Conservation (phyloP, 2,329 filamentous ascomycete species). For the Diaporthe destruens region DNA sequence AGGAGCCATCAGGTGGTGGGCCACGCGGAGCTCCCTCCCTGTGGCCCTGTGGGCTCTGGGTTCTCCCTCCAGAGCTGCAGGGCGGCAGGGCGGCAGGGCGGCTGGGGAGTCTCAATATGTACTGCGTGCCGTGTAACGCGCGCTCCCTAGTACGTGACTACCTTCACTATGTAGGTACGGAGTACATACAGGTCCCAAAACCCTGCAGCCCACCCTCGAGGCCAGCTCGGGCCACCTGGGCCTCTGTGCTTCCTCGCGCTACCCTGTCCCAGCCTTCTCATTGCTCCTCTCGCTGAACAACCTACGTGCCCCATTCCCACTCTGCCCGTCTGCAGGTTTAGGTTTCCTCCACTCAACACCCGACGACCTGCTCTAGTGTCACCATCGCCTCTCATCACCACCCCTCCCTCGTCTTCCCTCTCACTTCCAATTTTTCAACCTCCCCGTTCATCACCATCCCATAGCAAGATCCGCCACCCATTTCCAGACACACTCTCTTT, state of each 20-base stretch:
- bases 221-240: constrained; percentile 30
- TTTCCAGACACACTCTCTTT: background rate
- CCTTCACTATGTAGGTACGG: no score
- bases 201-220: constrained; percentile 2
- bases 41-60: constrained; percentile 5
- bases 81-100: constrained; percentile 11
- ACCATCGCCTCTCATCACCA: constrained; percentile 23
- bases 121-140: background rate
- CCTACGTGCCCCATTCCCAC: constrained; percentile 14
- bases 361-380: constrained; percentile 22
- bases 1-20: background rate
- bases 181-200: background rate
- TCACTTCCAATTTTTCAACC: constrained; percentile 23
- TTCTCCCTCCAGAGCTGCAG: background rate
- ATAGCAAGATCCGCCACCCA: background rate
- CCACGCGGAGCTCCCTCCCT: constrained; percentile 25
- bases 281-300: constrained; percentile 20
- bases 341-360: constrained; percentile 27
- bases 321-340: constrained; percentile 22
- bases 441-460: constrained; percentile 16
- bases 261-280: constrained; percentile 32
- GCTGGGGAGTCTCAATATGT: background rate
- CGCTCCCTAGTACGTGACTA: background rate
- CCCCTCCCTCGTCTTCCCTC: constrained; percentile 15
- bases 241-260: constrained; percentile 28